Percentiles rank a stretch among this genome's conserved stretches.
These are phyloP conservation scores for Cerrena zonata DNA, from an alignment of 1,284 basidiomycete genomes.

Conservation along the genomic window DNA sequence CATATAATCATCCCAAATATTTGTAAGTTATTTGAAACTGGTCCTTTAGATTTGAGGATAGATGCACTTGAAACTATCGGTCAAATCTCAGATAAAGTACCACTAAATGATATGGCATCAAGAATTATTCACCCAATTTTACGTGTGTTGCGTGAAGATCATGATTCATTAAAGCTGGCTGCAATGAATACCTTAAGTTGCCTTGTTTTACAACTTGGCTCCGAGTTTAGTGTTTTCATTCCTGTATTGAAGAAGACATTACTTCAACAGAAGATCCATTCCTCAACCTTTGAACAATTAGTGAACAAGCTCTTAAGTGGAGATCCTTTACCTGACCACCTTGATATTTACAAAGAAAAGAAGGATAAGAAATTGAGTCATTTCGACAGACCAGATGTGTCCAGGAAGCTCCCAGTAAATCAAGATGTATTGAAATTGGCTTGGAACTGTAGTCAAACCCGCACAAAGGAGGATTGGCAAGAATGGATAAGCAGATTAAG, in stretches of 20 bases:
- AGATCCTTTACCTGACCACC: too few species aligned
- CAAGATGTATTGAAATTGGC: too few species aligned
- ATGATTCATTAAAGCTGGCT: conserved; percentile 78
- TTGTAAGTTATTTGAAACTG: conserved; percentile 87
- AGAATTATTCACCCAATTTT: conserved; percentile 95
- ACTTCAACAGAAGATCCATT: conserved; percentile 84
- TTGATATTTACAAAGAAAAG: too few species aligned
- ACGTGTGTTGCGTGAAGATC: conserved; percentile 75
- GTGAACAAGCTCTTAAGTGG: too few species aligned
- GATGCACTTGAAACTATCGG: conserved; percentile 90
- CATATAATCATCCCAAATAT: conserved; percentile 96
- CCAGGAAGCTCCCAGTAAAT: too few species aligned
- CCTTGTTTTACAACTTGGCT: conserved; percentile 86
- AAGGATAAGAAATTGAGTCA: too few species aligned
- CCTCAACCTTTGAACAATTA: conserved; percentile 97
- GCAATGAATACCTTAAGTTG: conserved; percentile 94
- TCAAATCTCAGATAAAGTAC: conserved; percentile 86
- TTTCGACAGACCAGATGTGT: too few species aligned
- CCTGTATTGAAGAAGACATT: conserved; percentile 91
- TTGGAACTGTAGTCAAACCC: conserved; percentile 85
- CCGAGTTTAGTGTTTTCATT: conserved; percentile 96
- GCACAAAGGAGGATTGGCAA: conserved; percentile 85
- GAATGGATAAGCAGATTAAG: conserved; percentile 94
- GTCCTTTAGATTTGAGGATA: conserved; percentile 72
- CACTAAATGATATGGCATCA: conserved; percentile 98